Evolutionary conservation across 2,329 filamentous ascomycete genomes (phyloP).

Genomic region (Aspergillus clavatus): DNA sequence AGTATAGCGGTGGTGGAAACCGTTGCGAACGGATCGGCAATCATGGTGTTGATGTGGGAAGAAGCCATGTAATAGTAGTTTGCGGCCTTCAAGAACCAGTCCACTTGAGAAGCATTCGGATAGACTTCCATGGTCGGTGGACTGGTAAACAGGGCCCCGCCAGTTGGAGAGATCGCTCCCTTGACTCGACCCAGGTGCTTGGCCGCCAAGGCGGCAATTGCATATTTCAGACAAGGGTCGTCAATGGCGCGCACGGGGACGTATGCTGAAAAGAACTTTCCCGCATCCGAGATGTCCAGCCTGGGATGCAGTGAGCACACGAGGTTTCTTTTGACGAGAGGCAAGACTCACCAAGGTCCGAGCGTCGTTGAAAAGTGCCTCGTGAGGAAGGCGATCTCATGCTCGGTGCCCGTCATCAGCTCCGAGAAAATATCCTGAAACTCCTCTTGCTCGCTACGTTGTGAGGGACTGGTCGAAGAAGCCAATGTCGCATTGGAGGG

Average conservation of each 20-base stretch:
- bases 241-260: constrained; percentile 36
- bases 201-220: constrained; percentile 37
- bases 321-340: not conserved
- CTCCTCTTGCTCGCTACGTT: constrained; percentile 25
- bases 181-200: constrained; percentile 37
- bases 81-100: constrained; percentile 58
- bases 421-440: constrained; percentile 35
- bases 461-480: constrained; percentile 15
- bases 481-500: constrained; percentile 1
- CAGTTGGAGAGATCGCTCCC: constrained; percentile 18
- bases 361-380: constrained; percentile 35
- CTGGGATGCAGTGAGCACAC: constrained; percentile 17
- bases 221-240: constrained; percentile 30
- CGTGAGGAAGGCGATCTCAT: constrained; percentile 36
- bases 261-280: constrained; percentile 36
- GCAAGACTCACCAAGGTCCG: constrained; percentile 30
- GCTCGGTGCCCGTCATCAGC: constrained; percentile 34
- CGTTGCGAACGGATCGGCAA: constrained; percentile 26
- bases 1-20: constrained; percentile 28
- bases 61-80: constrained; percentile 58
- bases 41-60: constrained; percentile 43
- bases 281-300: constrained; percentile 38
- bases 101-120: constrained; percentile 43
- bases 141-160: constrained; percentile 24
- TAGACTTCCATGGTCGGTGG: constrained; percentile 51